Base-by-base conservation (phyloP, 495 filamentous ascomycete genomes). In the Bombardia bombarda region DNA sequence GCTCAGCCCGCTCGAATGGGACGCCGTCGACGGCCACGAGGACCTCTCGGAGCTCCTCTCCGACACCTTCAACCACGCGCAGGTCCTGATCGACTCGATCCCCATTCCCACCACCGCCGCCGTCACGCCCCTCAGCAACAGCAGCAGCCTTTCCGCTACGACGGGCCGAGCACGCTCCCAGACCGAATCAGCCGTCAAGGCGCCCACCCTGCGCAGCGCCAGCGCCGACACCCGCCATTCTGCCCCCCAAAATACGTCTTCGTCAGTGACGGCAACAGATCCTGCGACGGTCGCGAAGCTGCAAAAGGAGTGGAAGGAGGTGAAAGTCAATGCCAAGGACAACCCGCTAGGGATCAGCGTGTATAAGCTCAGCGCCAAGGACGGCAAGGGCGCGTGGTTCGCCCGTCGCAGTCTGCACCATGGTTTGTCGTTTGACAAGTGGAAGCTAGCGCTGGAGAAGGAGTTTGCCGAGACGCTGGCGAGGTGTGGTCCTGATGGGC, bases 341-440 rank as follows among this genome's bases (percentile, higher is more conserved):
- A 94, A 92, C 51, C 87, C 86, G 5, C 65, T 87, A 9, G 80
- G 74, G 0, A 76, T 96, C 14, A 65, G 70, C 18, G 76, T 96
- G 10, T 95, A 88, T 64, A 96, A 93, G 57, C 67, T 92, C 20
- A 59, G 68, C 0, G 79, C 82, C 0, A 79, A 82, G 43, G 92
- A 96, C 54, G 83, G 88, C 2, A 82, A 82, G 36, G 92, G 90
- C 0, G 70, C 79, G 3, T 97, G 90, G 90, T 97, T 96, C 62
- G 87, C 85, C 8, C 64, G 92, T 42, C 70, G 87, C 21, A 94
- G 86, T 51, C 70, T 96, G 13, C 89, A 96, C 46, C 34, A 37
- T 9, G 45, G 42, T 6, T 55, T 92, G 17, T 66, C 77, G 1
- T 97, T 93, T 57, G 61, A 67, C 10, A 82, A 76, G 54, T 95